Evolutionary conservation across 2,329 filamentous ascomycete species (phyloP).

Genomic region (Colletotrichum orbiculare): DNA sequence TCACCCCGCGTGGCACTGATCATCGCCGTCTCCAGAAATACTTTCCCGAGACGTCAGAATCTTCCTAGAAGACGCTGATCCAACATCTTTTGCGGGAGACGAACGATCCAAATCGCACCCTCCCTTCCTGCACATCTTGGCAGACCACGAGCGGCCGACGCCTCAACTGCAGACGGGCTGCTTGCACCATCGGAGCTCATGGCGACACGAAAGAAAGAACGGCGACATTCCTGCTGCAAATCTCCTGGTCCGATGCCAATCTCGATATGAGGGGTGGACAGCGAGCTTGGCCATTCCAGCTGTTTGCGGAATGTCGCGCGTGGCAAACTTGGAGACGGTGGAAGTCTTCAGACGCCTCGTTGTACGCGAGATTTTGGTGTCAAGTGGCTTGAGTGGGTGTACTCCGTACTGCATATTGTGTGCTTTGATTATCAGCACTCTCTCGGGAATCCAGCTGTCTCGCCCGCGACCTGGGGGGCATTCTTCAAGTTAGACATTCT

Average conservation of each 20-base stretch:
- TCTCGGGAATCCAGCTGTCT: too few relatives aligned
- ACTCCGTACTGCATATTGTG: background rate
- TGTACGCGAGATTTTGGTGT: background rate
- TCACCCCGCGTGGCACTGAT: too few relatives aligned
- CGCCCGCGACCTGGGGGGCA: background rate
- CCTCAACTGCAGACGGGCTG: constrained; percentile 11
- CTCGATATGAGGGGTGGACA: background rate
- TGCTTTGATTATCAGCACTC: too few relatives aligned
- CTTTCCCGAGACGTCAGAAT: too few relatives aligned
- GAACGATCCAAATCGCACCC: background rate
- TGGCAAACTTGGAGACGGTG: constrained; percentile 3
- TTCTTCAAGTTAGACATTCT: constrained; percentile 28
- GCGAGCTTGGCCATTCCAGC: constrained; percentile 16
- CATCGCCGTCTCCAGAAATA: too few relatives aligned
- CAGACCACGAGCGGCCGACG: background rate
- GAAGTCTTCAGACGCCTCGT: constrained; percentile 12
- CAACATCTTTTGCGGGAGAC: too few relatives aligned
- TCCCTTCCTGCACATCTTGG: background rate
- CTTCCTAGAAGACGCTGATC: too few relatives aligned
- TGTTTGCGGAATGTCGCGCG: constrained; percentile 20
- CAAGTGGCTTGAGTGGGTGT: background rate
- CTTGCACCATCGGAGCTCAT: background rate
- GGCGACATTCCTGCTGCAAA: constrained; percentile 19
- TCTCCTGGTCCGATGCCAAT: constrained; percentile 12
- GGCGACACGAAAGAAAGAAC: background rate